Evolutionary conservation across 176 grass and related monocot species (phyloP).

Genomic region (Ensete ventricosum): DNA sequence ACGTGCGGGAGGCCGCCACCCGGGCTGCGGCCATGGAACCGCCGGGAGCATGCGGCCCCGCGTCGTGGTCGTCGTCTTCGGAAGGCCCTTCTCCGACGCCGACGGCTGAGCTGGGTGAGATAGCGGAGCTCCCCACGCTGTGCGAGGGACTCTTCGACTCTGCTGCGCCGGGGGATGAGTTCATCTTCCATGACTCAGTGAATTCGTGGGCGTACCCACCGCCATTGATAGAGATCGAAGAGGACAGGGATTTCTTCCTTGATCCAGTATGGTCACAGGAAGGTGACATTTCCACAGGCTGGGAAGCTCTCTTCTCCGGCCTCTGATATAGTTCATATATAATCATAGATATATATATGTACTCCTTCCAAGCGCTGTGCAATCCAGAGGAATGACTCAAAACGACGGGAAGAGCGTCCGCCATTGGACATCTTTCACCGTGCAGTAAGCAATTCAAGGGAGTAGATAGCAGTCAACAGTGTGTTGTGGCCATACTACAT

Average conservation of each 20-base stretch:
- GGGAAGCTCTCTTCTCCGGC: too few species aligned
- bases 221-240: background rate
- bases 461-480: too few species aligned
- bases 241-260: background rate
- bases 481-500: too few species aligned
- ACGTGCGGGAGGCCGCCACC: constrained; percentile 2
- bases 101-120: constrained; percentile 13
- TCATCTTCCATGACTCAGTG: background rate
- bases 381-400: too few species aligned
- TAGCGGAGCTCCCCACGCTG: constrained; percentile 14
- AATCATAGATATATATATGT: too few species aligned
- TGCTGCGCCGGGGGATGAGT: background rate
- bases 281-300: background rate
- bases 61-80: background rate
- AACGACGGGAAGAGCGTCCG: too few species aligned
- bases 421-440: too few species aligned
- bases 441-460: too few species aligned
- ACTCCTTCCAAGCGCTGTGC: too few species aligned
- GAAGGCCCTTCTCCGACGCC: background rate
- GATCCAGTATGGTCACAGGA: background rate
- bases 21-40: constrained; percentile 4
- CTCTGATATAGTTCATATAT: too few species aligned
- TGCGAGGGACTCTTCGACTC: background rate
- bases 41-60: background rate
- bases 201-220: constrained; percentile 2